phyloP scores from a whole-genome alignment of 2,329 filamentous ascomycete genomes.

The Fusarium liriodendri region DNA sequence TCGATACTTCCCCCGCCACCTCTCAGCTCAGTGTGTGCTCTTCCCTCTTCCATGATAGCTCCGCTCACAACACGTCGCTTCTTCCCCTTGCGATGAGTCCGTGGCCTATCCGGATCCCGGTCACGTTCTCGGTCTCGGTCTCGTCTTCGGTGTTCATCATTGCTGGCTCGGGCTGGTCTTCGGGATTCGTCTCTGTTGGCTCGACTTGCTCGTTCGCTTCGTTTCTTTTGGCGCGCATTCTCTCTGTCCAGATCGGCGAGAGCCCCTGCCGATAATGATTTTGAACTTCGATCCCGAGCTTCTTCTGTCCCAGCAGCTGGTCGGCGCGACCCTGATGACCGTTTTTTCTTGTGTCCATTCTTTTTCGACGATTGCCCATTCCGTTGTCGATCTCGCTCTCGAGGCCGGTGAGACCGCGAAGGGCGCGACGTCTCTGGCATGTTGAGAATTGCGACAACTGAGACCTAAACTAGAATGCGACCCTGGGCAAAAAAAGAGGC shows the following conservation, averaged over 20 bases:
- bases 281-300: constrained; percentile 43
- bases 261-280: constrained; percentile 62
- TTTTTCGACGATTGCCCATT: constrained; percentile 46
- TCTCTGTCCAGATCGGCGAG: constrained; percentile 74
- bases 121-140: constrained; percentile 40
- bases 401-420: constrained; percentile 41
- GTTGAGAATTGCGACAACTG: constrained; percentile 25
- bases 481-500: constrained; percentile 14
- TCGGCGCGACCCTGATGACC: constrained; percentile 46
- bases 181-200: constrained; percentile 44
- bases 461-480: constrained; percentile 41
- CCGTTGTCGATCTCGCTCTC: constrained; percentile 40
- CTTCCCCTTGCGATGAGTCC: constrained; percentile 54
- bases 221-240: constrained; percentile 62
- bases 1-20: constrained; percentile 56
- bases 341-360: constrained; percentile 52
- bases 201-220: constrained; percentile 30
- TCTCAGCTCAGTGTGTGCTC: constrained; percentile 53
- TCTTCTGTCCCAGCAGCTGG: constrained; percentile 50
- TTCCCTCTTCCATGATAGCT: constrained; percentile 75
- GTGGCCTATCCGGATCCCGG: constrained; percentile 43
- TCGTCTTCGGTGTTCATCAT: constrained; percentile 36
- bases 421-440: constrained; percentile 51
- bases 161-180: constrained; percentile 40
- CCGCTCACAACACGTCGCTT: constrained; percentile 77